Percentiles rank a stretch among this genome's conserved stretches.
Conservation (phyloP, 495 filamentous ascomycete genomes). For the Cercophora samala region DNA sequence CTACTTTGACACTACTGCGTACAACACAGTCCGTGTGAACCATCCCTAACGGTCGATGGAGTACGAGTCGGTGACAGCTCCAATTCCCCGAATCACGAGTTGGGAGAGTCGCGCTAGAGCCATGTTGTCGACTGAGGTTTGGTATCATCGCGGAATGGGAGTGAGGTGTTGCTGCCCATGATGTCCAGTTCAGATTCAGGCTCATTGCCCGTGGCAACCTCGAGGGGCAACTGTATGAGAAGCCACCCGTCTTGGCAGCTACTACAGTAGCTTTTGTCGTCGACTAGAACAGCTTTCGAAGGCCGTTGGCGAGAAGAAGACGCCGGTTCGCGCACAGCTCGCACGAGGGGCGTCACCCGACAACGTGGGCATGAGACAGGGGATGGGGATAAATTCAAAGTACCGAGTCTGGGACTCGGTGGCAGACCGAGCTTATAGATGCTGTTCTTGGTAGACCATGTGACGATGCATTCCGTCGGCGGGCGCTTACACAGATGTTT, state of each 20-base stretch:
- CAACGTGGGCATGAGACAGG: conserved; percentile 3
- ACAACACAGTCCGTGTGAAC: neutral
- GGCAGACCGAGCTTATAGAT: neutral
- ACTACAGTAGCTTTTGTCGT: neutral
- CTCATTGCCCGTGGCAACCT: neutral
- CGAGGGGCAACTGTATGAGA: neutral
- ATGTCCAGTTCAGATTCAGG: conserved; percentile 1
- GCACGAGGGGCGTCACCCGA: conserved; percentile 3
- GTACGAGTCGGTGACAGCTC: neutral
- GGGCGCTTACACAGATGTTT: neutral
- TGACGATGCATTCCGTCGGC: neutral
- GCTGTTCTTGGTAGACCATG: neutral
- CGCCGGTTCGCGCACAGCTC: neutral
- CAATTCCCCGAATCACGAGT: neutral
- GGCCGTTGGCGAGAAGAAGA: neutral
- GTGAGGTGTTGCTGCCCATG: neutral
- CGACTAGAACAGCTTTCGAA: neutral
- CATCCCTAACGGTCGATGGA: neutral
- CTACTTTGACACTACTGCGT: neutral
- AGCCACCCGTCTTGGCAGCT: neutral
- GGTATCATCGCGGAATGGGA: neutral
- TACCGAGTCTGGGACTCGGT: neutral
- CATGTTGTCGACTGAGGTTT: neutral
- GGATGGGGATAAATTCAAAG: conserved; percentile 9
- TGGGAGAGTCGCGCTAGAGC: neutral